A percentile compares a stretch with the other conserved stretches of the same genome.
Conservation (phyloP, 2,329 filamentous ascomycete species). For the Diplodia scrobiculata region DNA sequence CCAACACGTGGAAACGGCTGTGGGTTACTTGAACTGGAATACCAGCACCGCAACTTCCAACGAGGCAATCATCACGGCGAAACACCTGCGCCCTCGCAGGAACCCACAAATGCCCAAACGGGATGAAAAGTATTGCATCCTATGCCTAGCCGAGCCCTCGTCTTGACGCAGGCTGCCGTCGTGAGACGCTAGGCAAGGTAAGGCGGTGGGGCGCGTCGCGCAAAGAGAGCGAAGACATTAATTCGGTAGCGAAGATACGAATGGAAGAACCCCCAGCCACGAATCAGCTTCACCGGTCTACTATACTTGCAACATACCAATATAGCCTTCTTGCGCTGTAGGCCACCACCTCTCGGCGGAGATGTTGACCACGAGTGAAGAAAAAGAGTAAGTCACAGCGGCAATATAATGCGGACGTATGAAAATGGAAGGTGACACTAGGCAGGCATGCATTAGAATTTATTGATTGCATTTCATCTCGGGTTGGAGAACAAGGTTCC, state of each 20-base stretch:
- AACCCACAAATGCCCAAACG: not conserved
- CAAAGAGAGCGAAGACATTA: slow-evolving; percentile 2
- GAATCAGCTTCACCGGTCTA: not conserved
- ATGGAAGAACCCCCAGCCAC: not conserved
- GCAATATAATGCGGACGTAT: not conserved
- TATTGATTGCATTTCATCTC: not conserved
- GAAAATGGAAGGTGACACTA: not conserved
- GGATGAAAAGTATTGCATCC: not conserved
- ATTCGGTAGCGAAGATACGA: slow-evolving; percentile 2
- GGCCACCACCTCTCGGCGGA: not conserved
- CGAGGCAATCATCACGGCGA: slow-evolving; percentile 12
- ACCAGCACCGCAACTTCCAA: slow-evolving; percentile 6
- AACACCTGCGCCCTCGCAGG: not conserved
- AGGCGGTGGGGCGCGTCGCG: not conserved
- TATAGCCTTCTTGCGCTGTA: not conserved
- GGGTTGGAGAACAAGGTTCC: not conserved
- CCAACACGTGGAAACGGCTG: not conserved
- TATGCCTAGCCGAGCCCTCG: slow-evolving; percentile 4
- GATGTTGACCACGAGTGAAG: not conserved
- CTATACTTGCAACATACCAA: not conserved
- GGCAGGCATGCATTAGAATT: not conserved
- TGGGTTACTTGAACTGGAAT: not conserved
- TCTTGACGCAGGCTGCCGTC: not conserved
- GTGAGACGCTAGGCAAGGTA: not conserved
- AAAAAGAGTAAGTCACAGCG: not conserved